Evolutionary conservation across 2,329 filamentous ascomycete genomes (phyloP).

Genomic region (Talaromyces sp.): DNA sequence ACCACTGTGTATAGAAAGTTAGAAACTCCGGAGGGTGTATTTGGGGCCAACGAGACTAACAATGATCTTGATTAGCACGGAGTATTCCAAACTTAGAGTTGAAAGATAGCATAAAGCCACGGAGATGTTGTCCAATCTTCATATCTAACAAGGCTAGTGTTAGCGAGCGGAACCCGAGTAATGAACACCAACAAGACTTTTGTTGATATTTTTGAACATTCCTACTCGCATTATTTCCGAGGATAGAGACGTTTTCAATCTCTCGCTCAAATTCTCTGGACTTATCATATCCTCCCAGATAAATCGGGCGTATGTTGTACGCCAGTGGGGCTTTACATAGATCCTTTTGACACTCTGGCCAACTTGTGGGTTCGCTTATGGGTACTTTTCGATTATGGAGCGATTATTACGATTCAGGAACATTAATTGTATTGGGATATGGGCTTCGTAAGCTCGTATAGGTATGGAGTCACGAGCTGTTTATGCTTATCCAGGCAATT

Average conservation of each 20-base stretch:
- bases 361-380: neutral
- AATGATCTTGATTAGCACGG: neutral
- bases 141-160: neutral
- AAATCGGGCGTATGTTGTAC: neutral
- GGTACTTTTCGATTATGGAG: neutral
- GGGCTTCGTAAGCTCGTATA: neutral
- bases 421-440: neutral
- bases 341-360: neutral
- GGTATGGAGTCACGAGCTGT: neutral
- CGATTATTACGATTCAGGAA: neutral
- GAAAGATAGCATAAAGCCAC: slow-evolving; percentile 2
- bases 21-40: neutral
- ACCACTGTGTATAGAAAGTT: too few relatives aligned
- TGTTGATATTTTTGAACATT: neutral
- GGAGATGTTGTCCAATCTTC: neutral
- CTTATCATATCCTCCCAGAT: too few relatives aligned
- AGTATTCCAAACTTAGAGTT: neutral
- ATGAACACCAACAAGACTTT: neutral
- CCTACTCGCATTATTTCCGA: neutral
- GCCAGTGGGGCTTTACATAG: neutral
- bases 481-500: neutral
- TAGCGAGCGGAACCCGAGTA: neutral
- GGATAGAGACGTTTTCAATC: neutral
- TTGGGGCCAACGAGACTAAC: neutral
- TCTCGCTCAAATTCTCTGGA: neutral